These are phyloP conservation scores for Agaricus sinodeliciosus DNA, from an alignment of 768 basidiomycete species.

Conservation along the genomic window DNA sequence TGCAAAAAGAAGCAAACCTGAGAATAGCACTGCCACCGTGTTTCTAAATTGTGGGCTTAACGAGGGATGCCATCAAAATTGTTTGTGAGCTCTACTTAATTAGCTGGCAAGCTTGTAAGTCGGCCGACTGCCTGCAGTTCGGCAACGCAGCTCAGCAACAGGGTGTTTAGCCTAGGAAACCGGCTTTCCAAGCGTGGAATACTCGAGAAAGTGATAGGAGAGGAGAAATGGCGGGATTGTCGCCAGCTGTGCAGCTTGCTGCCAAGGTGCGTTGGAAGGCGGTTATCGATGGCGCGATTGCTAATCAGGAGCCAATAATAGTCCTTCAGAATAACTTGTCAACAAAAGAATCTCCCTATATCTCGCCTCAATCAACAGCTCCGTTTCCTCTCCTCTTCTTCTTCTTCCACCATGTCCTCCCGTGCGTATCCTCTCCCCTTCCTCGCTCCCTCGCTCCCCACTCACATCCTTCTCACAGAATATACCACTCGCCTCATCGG, in stretches of 20 bases:
- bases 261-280: neutral
- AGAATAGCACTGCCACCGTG: conserved; percentile 2
- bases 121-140: neutral
- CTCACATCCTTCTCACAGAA: conserved; percentile 29
- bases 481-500: conserved; percentile 76
- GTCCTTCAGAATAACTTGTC: conserved; percentile 23
- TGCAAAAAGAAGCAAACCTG: conserved; percentile 13
- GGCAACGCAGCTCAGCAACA: neutral
- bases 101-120: neutral
- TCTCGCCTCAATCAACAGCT: conserved; percentile 59
- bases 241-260: neutral
- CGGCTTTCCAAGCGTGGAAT: too few species aligned
- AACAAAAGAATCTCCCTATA: conserved; percentile 30
- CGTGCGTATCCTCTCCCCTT: conserved; percentile 29
- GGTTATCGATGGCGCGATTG: conserved; percentile 13
- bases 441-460: conserved; percentile 15
- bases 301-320: conserved; percentile 11
- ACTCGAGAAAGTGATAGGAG: neutral
- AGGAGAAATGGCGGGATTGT: neutral
- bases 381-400: conserved; percentile 36
- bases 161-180: too few species aligned
- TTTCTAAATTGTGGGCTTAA: neutral
- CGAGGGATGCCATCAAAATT: neutral
- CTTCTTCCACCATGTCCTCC: conserved; percentile 38
- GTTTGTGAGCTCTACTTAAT: neutral